Evolutionary conservation across 116 monocot genomes (phyloP).

Genomic region (Phalaenopsis hybrid): DNA sequence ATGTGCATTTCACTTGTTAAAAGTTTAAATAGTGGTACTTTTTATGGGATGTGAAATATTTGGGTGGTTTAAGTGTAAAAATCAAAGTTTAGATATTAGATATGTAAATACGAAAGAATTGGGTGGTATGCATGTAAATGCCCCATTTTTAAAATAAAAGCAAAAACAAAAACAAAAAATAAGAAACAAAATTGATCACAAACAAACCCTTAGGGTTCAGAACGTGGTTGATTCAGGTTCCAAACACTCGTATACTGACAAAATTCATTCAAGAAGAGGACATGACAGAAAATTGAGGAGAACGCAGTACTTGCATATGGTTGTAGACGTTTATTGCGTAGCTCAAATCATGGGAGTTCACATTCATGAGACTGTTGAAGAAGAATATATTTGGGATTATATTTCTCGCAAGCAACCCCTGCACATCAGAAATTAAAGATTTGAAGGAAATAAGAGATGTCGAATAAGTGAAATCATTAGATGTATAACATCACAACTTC

Average conservation of each 20-base stretch:
- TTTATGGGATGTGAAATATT: no score
- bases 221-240: background rate
- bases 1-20: no score
- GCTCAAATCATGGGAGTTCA: slow-evolving; percentile 79
- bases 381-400: slow-evolving; percentile 68
- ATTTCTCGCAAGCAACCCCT: slow-evolving; percentile 71
- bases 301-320: slow-evolving; percentile 77
- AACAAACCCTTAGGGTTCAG: background rate
- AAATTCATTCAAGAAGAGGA: background rate
- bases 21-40: no score
- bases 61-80: no score
- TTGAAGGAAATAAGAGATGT: background rate
- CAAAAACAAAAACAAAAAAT: no score
- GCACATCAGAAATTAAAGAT: slow-evolving; percentile 19
- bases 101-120: no score
- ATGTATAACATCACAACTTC: background rate
- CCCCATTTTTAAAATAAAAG: no score
- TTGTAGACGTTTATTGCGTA: slow-evolving; percentile 77
- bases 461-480: background rate
- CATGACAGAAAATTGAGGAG: slow-evolving; percentile 18
- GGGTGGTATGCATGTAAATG: no score
- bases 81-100: no score
- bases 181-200: no score
- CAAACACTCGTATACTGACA: background rate
- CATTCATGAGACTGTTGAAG: slow-evolving; percentile 96